A percentile compares a stretch with the other conserved stretches of the same genome.
Conservation (phyloP, 257 asterid genomes). For the Jacaranda mimosifolia region DNA sequence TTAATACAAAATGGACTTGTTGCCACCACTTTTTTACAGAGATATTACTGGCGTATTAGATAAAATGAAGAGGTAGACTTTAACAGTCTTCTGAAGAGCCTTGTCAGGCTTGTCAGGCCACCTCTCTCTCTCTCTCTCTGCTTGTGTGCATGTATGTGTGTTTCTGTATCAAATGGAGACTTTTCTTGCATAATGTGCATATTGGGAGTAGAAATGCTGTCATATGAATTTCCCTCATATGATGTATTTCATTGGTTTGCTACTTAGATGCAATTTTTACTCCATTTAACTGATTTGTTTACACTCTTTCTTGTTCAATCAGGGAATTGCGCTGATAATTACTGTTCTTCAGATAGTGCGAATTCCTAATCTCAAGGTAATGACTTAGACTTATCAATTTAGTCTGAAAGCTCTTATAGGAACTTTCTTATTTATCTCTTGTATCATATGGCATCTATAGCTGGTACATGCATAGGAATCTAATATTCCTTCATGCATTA, state of each 20-base stretch:
- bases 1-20: not conserved
- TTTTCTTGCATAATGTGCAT: not conserved
- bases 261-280: constrained; percentile 19
- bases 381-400: constrained; percentile 22
- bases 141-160: too few relatives aligned
- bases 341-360: constrained; percentile 94
- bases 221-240: constrained; percentile 17
- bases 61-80: not conserved
- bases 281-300: constrained; percentile 23
- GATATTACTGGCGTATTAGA: not conserved
- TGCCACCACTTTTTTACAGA: not conserved
- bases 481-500: not conserved
- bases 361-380: constrained; percentile 96
- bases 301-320: constrained; percentile 39
- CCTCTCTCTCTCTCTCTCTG: not conserved
- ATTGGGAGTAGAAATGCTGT: not conserved
- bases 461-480: constrained; percentile 18
- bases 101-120: not conserved
- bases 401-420: constrained; percentile 11
- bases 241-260: constrained; percentile 4
- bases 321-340: constrained; percentile 88
- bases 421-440: constrained; percentile 22
- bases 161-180: not conserved
- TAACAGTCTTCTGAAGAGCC: constrained; percentile 5
- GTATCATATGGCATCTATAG: constrained; percentile 14